Evolutionary conservation across 768 basidiomycete species (phyloP).

Genomic region (Psilocybe cyanescens): DNA sequence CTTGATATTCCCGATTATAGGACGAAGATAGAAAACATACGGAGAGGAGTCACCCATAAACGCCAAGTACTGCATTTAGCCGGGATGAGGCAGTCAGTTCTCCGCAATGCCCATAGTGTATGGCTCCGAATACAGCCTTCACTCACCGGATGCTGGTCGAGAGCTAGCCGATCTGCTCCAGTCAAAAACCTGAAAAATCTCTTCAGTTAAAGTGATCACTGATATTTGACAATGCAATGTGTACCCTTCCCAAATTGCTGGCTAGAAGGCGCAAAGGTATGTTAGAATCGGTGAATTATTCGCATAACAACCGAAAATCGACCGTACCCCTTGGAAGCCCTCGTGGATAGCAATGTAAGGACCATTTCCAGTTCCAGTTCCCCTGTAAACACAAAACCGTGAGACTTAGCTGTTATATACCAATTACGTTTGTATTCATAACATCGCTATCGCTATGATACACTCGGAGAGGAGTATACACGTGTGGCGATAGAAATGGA

Average conservation of each 20-base stretch:
- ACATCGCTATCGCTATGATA: neutral
- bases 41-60: constrained; percentile 44
- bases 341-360: constrained; percentile 66
- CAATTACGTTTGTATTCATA: neutral
- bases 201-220: constrained; percentile 1
- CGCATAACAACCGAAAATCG: constrained; percentile 15
- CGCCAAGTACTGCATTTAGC: constrained; percentile 43
- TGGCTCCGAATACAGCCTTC: constrained; percentile 6
- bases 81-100: constrained; percentile 12
- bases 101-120: constrained; percentile 13
- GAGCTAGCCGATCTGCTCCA: constrained; percentile 73
- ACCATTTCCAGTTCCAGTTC: constrained; percentile 65
- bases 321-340: constrained; percentile 59
- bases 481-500: neutral
- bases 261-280: constrained; percentile 27
- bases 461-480: neutral
- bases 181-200: constrained; percentile 58
- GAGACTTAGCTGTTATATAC: neutral
- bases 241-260: constrained; percentile 49
- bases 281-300: constrained; percentile 1
- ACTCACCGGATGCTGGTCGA: constrained; percentile 83
- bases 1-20: constrained; percentile 14
- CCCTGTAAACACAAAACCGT: constrained; percentile 42
- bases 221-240: constrained; percentile 15
- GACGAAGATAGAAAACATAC: constrained; percentile 30